Conservation (phyloP, 2,329 filamentous ascomycete species). For the Hypoxylon sp. region DNA sequence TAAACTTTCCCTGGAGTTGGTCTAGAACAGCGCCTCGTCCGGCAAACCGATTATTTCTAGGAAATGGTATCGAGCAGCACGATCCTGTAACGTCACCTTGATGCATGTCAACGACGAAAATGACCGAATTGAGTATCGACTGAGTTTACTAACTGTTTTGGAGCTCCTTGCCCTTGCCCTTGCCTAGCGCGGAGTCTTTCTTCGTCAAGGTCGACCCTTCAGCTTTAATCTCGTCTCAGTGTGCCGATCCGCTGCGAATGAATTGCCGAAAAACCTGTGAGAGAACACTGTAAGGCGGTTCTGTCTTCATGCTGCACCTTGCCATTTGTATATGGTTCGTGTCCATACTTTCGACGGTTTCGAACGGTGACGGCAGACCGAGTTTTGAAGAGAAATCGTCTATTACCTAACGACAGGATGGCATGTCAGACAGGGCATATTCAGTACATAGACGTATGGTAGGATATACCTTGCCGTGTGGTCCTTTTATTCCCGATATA, state of each 20-base stretch:
- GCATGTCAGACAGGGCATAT: not conserved
- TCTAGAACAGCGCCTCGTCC: not conserved
- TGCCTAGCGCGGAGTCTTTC: not conserved
- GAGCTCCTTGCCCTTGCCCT: not conserved
- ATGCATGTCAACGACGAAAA: not conserved
- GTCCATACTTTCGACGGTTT: constrained; percentile 51
- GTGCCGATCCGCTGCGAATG: constrained; percentile 8
- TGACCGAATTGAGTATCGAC: not conserved
- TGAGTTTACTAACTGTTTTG: not conserved
- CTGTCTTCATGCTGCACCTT: constrained; percentile 41
- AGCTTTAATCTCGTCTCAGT: not conserved
- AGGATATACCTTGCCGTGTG: constrained; percentile 45
- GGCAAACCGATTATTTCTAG: not conserved
- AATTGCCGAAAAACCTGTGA: constrained; percentile 42
- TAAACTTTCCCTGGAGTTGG: not conserved
- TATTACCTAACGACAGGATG: constrained; percentile 44
- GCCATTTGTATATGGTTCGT: constrained; percentile 52
- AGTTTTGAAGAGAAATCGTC: constrained; percentile 52
- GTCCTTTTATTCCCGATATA: constrained; percentile 47
- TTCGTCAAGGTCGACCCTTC: not conserved
- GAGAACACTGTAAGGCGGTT: constrained; percentile 45
- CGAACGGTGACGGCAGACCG: constrained; percentile 43
- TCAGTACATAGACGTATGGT: not conserved
- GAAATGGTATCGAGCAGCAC: constrained; percentile 43
- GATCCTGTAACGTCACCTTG: not conserved